A percentile compares a stretch with the other conserved stretches of the same genome.
These are phyloP conservation scores for Diaporthe helianthi DNA, from an alignment of 2,329 filamentous ascomycete genomes.

Conservation along the genomic window DNA sequence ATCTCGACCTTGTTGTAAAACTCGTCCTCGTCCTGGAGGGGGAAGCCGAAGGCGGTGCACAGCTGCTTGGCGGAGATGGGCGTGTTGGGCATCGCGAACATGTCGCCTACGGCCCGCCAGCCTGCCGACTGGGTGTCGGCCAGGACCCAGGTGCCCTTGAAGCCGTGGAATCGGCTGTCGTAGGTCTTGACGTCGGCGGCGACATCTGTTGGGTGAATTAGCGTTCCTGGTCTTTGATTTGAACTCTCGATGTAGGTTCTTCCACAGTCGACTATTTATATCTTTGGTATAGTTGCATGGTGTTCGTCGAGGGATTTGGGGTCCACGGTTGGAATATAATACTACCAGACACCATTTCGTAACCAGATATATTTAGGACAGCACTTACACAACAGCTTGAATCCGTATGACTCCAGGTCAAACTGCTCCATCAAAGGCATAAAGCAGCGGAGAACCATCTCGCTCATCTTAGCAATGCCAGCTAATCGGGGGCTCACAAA, in stretches of 20 bases:
- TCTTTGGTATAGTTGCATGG: neutral
- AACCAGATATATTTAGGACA: no score
- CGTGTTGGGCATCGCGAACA: neutral
- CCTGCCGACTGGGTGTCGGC: neutral
- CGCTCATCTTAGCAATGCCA: neutral
- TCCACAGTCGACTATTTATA: neutral
- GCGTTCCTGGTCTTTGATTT: neutral
- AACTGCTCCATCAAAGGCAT: neutral
- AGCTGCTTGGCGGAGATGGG: neutral
- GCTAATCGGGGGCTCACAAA: neutral
- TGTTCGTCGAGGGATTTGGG: no score
- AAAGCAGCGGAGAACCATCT: constrained; percentile 3
- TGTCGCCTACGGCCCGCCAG: neutral
- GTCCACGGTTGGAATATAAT: no score
- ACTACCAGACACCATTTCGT: no score
- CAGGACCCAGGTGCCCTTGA: constrained; percentile 4
- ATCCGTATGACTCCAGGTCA: constrained; percentile 14
- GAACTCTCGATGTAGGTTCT: neutral
- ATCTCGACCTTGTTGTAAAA: neutral
- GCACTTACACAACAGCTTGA: neutral
- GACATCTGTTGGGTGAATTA: neutral
- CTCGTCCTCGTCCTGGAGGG: neutral
- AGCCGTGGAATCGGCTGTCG: neutral
- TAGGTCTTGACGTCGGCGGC: neutral
- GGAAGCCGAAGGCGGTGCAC: neutral